Evolutionary conservation across 805 yeast genomes (phyloP), one percentile per base, ranked within the genome.

Genomic region (Saturnispora besseyi): DNA sequence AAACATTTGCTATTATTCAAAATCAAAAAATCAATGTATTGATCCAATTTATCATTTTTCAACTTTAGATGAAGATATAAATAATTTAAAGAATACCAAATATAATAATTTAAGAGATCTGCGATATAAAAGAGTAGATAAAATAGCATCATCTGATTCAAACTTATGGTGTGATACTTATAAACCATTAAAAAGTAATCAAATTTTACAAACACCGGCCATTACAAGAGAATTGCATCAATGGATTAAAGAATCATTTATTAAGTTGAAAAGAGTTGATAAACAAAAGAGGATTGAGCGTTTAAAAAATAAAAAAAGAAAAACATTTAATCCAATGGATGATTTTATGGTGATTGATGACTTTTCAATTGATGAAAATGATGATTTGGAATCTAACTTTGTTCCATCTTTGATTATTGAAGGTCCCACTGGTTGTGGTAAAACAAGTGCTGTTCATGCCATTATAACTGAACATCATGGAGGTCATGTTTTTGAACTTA

Each of bases 401-500:
- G 75, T 80, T 1, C 91, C 93, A 0, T 60, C 85, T 3, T 64
- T 84, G 61, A 77, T 87, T 11, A 58, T 87, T 3, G 69, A 74
- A 50, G 99, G 99, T 0, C 78, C 81, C 0, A 61, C 72, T 0
- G 95, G 96, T 0, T 71, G 78, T 10, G 95, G 96, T 2, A 91
- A 91, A 62, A 82, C 93, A 0, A 73, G 88, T 0, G 65, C 89
- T 0, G 72, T 91, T 0, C 77, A 85, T 55, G 78, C 95, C 0
- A 75, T 83, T 3, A 79, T 84, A 60, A 69, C 76, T 9, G 80
- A 78, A 42, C 60, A 64, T 43, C 55, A 82, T 9, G 69, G 72
- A 18, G 90, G 90, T 0, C 85, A 81, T 57, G 84, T 90, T 3
- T 83, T 85, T 62, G 98, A 91, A 62, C 72, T 90, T 29, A 87